These are phyloP conservation scores for Cercospora sp. DNA, from an alignment of 2,329 filamentous ascomycete species.

Conservation along the genomic window DNA sequence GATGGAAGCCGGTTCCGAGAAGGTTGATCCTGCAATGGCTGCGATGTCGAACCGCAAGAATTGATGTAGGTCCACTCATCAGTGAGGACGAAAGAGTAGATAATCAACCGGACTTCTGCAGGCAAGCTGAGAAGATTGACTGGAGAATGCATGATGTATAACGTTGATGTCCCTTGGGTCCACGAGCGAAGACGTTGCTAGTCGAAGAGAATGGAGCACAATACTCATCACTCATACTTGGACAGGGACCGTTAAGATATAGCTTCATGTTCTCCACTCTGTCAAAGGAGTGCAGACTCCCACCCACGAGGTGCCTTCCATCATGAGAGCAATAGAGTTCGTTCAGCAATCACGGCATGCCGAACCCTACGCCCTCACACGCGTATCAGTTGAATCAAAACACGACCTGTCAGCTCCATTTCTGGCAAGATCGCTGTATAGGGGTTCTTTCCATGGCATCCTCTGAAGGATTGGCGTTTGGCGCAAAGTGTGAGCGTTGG, in stretches of 20 bases:
- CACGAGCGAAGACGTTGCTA: background rate
- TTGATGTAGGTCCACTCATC: slow-evolving; percentile 21
- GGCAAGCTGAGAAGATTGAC: slow-evolving; percentile 20
- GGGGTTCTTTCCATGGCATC: background rate
- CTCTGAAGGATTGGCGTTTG: background rate
- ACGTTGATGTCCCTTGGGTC: background rate
- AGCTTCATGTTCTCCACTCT: background rate
- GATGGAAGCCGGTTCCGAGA: slow-evolving; percentile 1
- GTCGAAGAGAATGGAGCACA: background rate
- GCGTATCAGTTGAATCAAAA: background rate
- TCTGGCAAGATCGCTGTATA: slow-evolving; percentile 9
- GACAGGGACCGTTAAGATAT: background rate
- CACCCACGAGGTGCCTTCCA: background rate
- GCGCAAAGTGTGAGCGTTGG: background rate
- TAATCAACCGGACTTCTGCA: slow-evolving; percentile 20
- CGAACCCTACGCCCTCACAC: background rate
- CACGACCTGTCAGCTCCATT: background rate
- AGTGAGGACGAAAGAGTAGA: slow-evolving; percentile 22
- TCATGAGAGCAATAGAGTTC: slow-evolving; percentile 5
- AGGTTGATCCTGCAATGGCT: background rate
- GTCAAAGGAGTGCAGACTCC: background rate
- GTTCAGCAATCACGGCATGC: background rate
- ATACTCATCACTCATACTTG: background rate
- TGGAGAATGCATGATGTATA: background rate
- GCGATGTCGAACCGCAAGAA: background rate